Conservation (phyloP, 805 yeast species). For the Metschnikowia cerradonensis region DNA sequence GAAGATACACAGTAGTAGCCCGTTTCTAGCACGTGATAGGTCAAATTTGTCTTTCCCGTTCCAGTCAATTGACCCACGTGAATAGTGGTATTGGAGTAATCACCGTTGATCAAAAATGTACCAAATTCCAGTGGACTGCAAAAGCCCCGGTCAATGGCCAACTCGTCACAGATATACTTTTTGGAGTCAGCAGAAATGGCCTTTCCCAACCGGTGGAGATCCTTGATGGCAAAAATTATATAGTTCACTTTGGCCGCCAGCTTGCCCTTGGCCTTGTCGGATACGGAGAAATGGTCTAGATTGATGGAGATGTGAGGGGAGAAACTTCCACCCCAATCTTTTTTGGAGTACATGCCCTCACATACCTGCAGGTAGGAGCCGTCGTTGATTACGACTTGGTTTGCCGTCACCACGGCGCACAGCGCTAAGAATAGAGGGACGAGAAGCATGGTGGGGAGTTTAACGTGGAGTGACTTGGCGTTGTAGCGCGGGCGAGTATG, state of each 20-base stretch:
- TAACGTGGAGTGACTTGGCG: neutral
- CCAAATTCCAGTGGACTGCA: conserved; percentile 59
- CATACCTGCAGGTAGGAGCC: conserved; percentile 60
- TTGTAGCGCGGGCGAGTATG: neutral
- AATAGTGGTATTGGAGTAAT: conserved; percentile 50
- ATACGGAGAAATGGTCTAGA: conserved; percentile 26
- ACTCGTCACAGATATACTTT: conserved; percentile 72
- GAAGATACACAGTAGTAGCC: conserved; percentile 93
- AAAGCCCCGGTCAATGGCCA: conserved; percentile 47
- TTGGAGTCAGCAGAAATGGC: conserved; percentile 27
- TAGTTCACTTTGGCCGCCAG: conserved; percentile 46
- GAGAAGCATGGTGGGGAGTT: conserved; percentile 2
- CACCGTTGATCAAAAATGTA: conserved; percentile 53
- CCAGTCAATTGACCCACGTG: conserved; percentile 51
- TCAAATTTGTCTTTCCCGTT: conserved; percentile 56
- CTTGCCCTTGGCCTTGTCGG: conserved; percentile 23
- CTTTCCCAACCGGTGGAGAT: conserved; percentile 64
- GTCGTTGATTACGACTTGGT: conserved; percentile 47
- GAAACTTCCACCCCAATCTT: conserved; percentile 80
- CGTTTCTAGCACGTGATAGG: conserved; percentile 65
- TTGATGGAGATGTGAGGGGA: conserved; percentile 48
- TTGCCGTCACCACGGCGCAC: conserved; percentile 26
- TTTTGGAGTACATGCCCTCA: conserved; percentile 82
- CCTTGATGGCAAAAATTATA: conserved; percentile 80
- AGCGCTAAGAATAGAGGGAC: conserved; percentile 7